phyloP scores from a whole-genome alignment of 805 yeast species.

The Brettanomyces nanus region DNA sequence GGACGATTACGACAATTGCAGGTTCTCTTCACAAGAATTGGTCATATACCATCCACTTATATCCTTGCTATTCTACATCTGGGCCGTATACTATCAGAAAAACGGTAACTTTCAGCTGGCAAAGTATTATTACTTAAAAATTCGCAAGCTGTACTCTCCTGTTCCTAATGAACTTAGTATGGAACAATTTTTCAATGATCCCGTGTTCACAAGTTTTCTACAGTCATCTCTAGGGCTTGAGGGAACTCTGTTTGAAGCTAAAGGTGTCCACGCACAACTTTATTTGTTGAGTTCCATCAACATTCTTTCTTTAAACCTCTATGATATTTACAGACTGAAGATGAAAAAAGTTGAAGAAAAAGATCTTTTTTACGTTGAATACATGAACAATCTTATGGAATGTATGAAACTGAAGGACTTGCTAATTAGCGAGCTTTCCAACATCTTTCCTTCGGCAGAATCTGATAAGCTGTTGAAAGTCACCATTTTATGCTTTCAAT shows the following conservation, averaged over 20 bases:
- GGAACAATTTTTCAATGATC: slow-evolving; percentile 18
- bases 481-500: not conserved
- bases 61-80: slow-evolving; percentile 31
- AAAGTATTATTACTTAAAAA: slow-evolving; percentile 31
- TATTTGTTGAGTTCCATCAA: slow-evolving; percentile 19
- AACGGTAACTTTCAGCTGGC: slow-evolving; percentile 30
- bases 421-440: slow-evolving; percentile 9
- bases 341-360: slow-evolving; percentile 13
- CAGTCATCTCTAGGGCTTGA: slow-evolving; percentile 20
- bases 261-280: slow-evolving; percentile 16
- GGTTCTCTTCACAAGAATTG: slow-evolving; percentile 32
- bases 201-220: slow-evolving; percentile 12
- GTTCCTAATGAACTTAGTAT: slow-evolving; percentile 12
- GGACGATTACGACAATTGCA: slow-evolving; percentile 27
- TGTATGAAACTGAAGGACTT: slow-evolving; percentile 14
- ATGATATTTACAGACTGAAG: slow-evolving; percentile 13
- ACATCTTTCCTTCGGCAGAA: not conserved
- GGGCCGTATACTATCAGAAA: slow-evolving; percentile 32
- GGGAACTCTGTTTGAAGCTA: slow-evolving; percentile 14
- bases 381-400: slow-evolving; percentile 15
- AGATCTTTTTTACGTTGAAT: slow-evolving; percentile 12
- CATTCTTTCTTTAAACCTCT: slow-evolving; percentile 13
- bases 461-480: not conserved
- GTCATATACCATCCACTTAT: slow-evolving; percentile 28
- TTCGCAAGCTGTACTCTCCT: slow-evolving; percentile 20